phyloP scores from a whole-genome alignment of 2,329 filamentous ascomycete genomes.

The Clarireedia sp. region DNA sequence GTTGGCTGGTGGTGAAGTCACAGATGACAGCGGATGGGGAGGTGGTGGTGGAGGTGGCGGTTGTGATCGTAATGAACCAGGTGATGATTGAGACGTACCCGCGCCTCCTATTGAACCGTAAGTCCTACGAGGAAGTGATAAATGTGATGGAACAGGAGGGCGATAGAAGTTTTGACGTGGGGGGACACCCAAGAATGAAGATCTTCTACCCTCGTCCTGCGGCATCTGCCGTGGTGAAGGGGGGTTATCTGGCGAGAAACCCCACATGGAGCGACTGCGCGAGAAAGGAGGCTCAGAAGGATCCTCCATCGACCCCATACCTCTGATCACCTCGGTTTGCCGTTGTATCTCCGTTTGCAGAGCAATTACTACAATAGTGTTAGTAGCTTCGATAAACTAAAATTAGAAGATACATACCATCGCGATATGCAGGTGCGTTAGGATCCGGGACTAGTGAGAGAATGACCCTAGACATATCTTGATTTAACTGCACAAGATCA shows the following conservation, averaged over 20 bases:
- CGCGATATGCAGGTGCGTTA: slow-evolving; percentile 71
- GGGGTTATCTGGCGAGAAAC: slow-evolving; percentile 56
- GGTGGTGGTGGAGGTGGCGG: slow-evolving; percentile 51
- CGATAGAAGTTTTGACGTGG: slow-evolving; percentile 60
- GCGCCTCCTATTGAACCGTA: slow-evolving; percentile 81
- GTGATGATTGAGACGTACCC: slow-evolving; percentile 58
- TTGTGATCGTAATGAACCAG: slow-evolving; percentile 63
- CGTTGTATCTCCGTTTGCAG: slow-evolving; percentile 54
- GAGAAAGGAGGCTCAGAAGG: slow-evolving; percentile 59
- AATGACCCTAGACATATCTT: slow-evolving; percentile 72
- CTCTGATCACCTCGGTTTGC: slow-evolving; percentile 48
- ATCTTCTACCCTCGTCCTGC: slow-evolving; percentile 75
- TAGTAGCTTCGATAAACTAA: slow-evolving; percentile 14
- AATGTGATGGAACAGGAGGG: slow-evolving; percentile 71
- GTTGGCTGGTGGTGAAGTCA: slow-evolving; percentile 57
- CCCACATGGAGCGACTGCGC: slow-evolving; percentile 58
- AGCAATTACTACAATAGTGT: slow-evolving; percentile 38
- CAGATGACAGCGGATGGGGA: slow-evolving; percentile 57
- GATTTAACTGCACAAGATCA: slow-evolving; percentile 59
- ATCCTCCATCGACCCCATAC: slow-evolving; percentile 41
- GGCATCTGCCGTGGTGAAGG: slow-evolving; percentile 83
- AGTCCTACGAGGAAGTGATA: slow-evolving; percentile 60
- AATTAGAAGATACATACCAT: slow-evolving; percentile 50
- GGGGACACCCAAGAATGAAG: slow-evolving; percentile 44
- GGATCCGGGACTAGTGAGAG: slow-evolving; percentile 65